Evolutionary conservation across 441 rosid genomes (phyloP).

Genomic region (Aleurites moluccanus): DNA sequence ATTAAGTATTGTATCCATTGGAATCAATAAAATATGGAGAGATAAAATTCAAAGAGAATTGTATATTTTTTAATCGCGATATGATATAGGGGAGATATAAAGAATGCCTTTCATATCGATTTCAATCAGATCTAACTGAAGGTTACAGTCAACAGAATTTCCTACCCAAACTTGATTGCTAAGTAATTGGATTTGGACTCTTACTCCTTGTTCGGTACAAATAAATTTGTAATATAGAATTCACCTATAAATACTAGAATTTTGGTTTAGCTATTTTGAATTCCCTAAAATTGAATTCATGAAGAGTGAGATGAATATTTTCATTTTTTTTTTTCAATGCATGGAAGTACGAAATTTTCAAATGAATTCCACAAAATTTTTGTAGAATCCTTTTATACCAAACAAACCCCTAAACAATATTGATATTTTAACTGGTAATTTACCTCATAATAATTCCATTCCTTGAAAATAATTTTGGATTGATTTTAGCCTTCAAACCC

Average conservation of each 20-base stretch:
- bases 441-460: neutral
- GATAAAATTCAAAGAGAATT: neutral
- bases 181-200: neutral
- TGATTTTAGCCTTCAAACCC: neutral
- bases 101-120: no score
- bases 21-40: neutral
- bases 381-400: no score
- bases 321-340: no score
- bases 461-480: neutral
- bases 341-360: no score
- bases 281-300: no score
- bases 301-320: no score
- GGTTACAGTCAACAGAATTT: neutral
- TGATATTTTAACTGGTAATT: neutral
- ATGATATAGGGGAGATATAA: neutral
- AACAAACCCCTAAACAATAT: no score
- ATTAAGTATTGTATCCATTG: neutral
- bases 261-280: no score
- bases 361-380: no score
- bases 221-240: no score
- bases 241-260: no score
- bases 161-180: neutral
- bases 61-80: neutral
- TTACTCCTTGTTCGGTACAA: no score
- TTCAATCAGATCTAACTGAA: neutral